Base-by-base conservation (phyloP, 306 rosid genomes). In the Trichosanthes cucumerina region DNA sequence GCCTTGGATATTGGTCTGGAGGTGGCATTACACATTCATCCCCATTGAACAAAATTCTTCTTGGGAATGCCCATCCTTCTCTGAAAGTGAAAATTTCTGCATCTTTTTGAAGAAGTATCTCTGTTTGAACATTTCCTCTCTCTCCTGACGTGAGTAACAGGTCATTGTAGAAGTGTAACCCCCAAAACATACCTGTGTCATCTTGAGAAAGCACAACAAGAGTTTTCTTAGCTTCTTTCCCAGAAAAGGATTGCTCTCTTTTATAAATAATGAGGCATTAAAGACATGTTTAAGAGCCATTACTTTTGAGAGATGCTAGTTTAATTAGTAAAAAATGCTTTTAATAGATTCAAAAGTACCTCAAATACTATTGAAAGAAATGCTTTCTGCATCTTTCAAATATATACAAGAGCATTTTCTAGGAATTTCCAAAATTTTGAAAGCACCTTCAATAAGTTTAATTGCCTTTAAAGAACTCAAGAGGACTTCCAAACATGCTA, bases 121-220 rank as follows among this genome's bases (percentile, higher is more conserved):
- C 96, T n/a, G 89, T 82, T 78, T 93, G 97, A 14, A 81, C 96
- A 73, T 88, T 86, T 19, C 95, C 96, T 58, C 66, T 81, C 0
- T 80, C 19, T 31, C 96, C 97, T n/a, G 84, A 80, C 63, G 81
- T 10, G 49, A 91, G 79, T 82, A 93, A 81, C 88, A 90, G 76
- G 76, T 93, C 97, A 71, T 91, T 93, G 87, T 90, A 91, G 83
- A 65, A 80, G 19, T 79, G 68, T 31, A 91, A 52, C 43, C 98
- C 98, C 98, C 96, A 93, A 78, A 93, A 86, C 89, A 93, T 78
- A 57, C 90, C 97, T 16, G 92, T 87, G 65, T 93, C 98, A 80
- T 91, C 98, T 93, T 90, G 0, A 54, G 41, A 44, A 50, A 58
- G 13, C 31, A 53, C 53, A 75, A 62, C 1, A 62, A 10, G 4